Evolutionary conservation across 495 filamentous ascomycete species (phyloP), one percentile per base, ranked within the genome.

Genomic region (Penicillium goetzii): DNA sequence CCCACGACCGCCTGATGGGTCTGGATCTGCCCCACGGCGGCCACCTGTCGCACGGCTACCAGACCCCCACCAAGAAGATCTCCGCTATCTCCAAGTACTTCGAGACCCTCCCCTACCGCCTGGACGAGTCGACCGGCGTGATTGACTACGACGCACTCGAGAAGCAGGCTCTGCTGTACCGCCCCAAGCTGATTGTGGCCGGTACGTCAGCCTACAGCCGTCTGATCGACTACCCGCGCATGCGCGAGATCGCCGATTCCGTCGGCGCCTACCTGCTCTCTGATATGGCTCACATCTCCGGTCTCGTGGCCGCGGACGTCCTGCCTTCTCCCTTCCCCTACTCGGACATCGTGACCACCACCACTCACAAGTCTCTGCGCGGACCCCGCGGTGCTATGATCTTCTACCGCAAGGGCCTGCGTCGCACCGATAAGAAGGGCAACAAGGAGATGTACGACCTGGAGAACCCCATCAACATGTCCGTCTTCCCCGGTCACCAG

Each of bases 281-380:
- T 60, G 95, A 99, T 72, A 98, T 99, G 88, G 95, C 95, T n/a
- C 95, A 99, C 68, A 96, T 99, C 65, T 97, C 93, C 23, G 95
- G 95, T 60, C 82, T 98, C 47, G 87, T 99, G 38, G 96, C 95
- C 15, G 96, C 92, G 50, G 90, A 89, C 66, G 96, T 97, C 34
- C 85, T 97, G 60, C 91, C 90, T 14, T 89, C 88, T 45, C 95
- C 95, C n/a, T 99, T 99, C 76, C 79, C 78, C 45, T 85, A 92
- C 79, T 90, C 91, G 49, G 95, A 99, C 72, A 88, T 99, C 52
- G 96, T 99, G 61, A 98, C 95, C 41, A 99, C 95, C n/a, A 99
- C 95, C 45, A 96, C 90, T 45, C 95, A 99, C 85, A 99, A 99
- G 81, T 96, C 92, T 40, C 84, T 99, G 25, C 91, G 95, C 64